Percentiles rank a stretch among this genome's conserved stretches.
Evolutionary conservation across 768 basidiomycete species (phyloP).

Genomic region (Guyanaporus albipodus): DNA sequence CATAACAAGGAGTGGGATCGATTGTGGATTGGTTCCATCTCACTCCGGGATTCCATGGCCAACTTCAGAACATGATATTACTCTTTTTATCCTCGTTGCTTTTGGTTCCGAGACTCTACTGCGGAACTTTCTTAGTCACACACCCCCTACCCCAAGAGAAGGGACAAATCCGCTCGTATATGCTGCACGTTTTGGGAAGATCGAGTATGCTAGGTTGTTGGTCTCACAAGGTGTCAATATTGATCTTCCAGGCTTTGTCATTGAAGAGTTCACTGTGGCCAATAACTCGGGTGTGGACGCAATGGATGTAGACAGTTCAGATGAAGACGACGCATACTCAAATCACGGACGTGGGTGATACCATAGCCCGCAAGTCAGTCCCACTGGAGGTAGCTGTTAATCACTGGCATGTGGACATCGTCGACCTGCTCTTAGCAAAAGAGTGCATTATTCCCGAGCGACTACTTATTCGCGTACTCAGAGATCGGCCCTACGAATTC

Average conservation of each 20-base stretch:
- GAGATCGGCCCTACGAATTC: background rate
- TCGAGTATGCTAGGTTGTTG: background rate
- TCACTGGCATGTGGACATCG: background rate
- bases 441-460: background rate
- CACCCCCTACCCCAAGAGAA: background rate
- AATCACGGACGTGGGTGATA: background rate
- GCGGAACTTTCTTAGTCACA: background rate
- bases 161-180: slow-evolving; percentile 11
- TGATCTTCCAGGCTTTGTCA: background rate
- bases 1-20: background rate
- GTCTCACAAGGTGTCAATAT: background rate
- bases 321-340: background rate
- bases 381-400: slow-evolving; percentile 1
- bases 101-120: slow-evolving; percentile 5
- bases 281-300: background rate
- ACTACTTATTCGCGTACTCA: background rate
- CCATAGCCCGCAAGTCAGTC: background rate
- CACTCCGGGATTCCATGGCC: background rate
- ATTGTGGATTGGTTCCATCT: background rate
- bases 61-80: slow-evolving; percentile 1
- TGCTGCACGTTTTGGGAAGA: slow-evolving; percentile 2
- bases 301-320: background rate
- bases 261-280: background rate
- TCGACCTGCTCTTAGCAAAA: slow-evolving; percentile 3
- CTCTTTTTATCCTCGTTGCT: slow-evolving; percentile 4